Base-by-base conservation (phyloP, 495 filamentous ascomycete genomes). In the Lichenothelia convexa region DNA sequence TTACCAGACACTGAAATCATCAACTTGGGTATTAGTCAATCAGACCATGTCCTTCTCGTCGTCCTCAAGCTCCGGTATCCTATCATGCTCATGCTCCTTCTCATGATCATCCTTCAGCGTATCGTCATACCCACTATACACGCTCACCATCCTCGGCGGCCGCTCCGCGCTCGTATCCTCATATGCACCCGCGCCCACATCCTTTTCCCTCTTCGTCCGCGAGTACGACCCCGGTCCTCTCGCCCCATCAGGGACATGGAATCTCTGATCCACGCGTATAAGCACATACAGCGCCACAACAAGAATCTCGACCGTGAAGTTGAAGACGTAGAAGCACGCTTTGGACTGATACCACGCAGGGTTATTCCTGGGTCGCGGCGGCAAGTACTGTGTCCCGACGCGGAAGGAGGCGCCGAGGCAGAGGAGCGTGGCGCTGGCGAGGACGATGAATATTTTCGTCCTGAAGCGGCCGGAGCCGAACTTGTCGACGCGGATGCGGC, bases 361-460 rank as follows among this genome's bases (percentile, higher is more conserved):
- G 22, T 78, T 24, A 4, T 35, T 51, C 7, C 45, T 31, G 0
- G 73, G 76, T 4, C 69, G 60, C 1, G 55, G 47, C 0, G 64
- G 51, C 32, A 63, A 57, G 56, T 68, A 83, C 21, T 45, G 58
- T 0, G 62, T 68, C 1, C 62, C 78, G 22, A 66, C 62, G 12
- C 83, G 67, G 55, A 80, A 84, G 0, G 59, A 57, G 0, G 83
- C 80, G n/a, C 79, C 78, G 1, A 85, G 51, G 24, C 69, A 70
- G 16, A 89, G 60, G 20, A 86, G 40, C 0, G 50, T 29, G 4
- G 70, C 49, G 1, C 67, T 60, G 21, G 60, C 45, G 11, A 72
- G 37, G 2, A 93, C 54, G 21, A 91, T 65, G n/a, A 50, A 35
- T 2, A 75, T 53, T 50, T 93, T 89, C 12, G 61, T 59, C 17